A percentile compares a stretch with the other conserved stretches of the same genome.
Conservation (phyloP, 2,329 filamentous ascomycete species). For the Lecanoromycetidae sp. region DNA sequence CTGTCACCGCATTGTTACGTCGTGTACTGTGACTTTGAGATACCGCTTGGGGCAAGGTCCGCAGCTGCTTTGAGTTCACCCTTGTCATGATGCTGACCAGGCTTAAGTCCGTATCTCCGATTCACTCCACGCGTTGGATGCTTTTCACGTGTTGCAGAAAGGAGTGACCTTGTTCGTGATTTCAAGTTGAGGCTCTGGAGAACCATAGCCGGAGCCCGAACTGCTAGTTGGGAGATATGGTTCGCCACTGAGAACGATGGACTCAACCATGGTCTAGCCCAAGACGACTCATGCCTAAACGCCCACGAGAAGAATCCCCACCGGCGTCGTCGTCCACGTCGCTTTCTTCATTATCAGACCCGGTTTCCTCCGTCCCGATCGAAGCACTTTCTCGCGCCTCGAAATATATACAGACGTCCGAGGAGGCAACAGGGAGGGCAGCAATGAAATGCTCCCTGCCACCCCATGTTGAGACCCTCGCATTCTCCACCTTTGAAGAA, state of each 20-base stretch:
- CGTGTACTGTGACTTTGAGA: too few species aligned
- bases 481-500: conserved; percentile 62
- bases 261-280: not conserved
- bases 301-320: conserved; percentile 42
- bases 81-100: too few species aligned
- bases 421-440: not conserved
- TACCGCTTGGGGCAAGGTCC: too few species aligned
- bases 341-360: conserved; percentile 8
- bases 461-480: conserved; percentile 58
- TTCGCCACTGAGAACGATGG: not conserved
- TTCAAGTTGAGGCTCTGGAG: too few species aligned
- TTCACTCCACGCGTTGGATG: too few species aligned
- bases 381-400: conserved; percentile 17
- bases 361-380: conserved; percentile 22
- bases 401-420: conserved; percentile 29
- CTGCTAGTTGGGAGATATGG: too few species aligned
- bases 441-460: conserved; percentile 56
- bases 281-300: conserved; percentile 43
- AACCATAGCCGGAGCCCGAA: too few species aligned
- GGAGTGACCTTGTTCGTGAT: too few species aligned
- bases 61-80: too few species aligned
- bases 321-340: conserved; percentile 30
- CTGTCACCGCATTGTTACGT: too few species aligned
- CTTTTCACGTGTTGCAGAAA: too few species aligned
- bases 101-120: too few species aligned